phyloP scores from a whole-genome alignment of 495 filamentous ascomycete species.

The Xylaria palmicola region DNA sequence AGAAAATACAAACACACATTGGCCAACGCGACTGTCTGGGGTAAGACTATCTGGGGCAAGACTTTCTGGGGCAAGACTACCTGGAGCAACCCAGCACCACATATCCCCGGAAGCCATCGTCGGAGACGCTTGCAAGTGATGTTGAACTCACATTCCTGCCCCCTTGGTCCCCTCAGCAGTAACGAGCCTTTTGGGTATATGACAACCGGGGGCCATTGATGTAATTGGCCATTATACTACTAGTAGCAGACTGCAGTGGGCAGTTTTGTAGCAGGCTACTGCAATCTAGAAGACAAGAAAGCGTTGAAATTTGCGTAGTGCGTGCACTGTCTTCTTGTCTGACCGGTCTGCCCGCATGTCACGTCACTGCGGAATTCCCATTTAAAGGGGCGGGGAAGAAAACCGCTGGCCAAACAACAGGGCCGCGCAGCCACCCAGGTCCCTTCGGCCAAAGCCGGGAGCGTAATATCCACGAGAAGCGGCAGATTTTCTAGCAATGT shows the following conservation, averaged over 20 bases:
- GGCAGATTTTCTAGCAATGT: not conserved
- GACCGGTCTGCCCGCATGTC: constrained; percentile 22
- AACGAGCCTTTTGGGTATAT: not conserved
- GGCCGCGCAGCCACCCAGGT: not conserved
- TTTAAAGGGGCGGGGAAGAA: constrained; percentile 12
- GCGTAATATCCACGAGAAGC: not conserved
- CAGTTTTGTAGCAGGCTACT: not conserved
- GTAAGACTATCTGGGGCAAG: constrained; percentile 7
- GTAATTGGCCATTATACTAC: not conserved
- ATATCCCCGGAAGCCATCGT: not conserved
- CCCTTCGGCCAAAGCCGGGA: constrained; percentile 12
- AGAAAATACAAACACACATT: constrained; percentile 23
- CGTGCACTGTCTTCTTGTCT: constrained; percentile 7
- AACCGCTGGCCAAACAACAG: constrained; percentile 11
- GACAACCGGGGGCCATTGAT: not conserved
- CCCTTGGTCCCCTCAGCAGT: not conserved
- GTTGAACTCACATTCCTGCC: not conserved
- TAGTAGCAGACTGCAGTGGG: not conserved
- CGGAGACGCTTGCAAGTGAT: not conserved
- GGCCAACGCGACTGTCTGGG: constrained; percentile 9
- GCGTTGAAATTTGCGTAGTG: not conserved
- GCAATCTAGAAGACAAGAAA: not conserved
- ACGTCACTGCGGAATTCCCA: constrained; percentile 6
- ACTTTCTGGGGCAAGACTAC: constrained; percentile 10
- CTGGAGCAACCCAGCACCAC: not conserved